phyloP scores from a whole-genome alignment of 148 eudicot species.

The Rhododendron henanense region DNA sequence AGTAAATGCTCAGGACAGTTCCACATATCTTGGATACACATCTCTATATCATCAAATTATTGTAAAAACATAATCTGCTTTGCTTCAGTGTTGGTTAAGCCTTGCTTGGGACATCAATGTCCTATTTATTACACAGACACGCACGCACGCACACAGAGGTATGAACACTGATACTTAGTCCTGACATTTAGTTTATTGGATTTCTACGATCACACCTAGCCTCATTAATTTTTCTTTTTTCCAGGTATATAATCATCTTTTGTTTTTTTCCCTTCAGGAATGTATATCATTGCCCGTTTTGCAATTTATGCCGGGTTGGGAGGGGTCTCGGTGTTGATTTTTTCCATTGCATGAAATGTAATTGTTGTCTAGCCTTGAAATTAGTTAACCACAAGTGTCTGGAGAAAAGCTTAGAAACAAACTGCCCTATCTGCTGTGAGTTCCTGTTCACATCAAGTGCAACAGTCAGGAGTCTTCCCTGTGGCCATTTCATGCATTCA shows the following conservation, averaged over 20 bases:
- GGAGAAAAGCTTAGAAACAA: conserved; percentile 87
- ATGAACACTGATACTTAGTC: conserved; percentile 1
- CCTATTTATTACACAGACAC: not conserved
- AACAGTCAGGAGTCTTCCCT: conserved; percentile 79
- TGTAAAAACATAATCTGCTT: not conserved
- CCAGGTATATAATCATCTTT: not conserved
- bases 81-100: not conserved
- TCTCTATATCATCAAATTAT: not conserved
- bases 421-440: conserved; percentile 95
- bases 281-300: conserved; percentile 83
- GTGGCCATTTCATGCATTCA: conserved; percentile 97
- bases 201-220: not conserved
- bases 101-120: not conserved
- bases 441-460: conserved; percentile 92
- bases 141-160: not conserved
- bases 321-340: conserved; percentile 86
- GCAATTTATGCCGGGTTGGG: conserved; percentile 92
- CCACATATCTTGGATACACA: not conserved
- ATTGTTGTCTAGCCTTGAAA: conserved; percentile 73
- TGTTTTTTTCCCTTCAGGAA: conserved; percentile 37
- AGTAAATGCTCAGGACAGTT: not conserved
- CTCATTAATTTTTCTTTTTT: not conserved
- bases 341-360: conserved; percentile 94
- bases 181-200: not conserved
- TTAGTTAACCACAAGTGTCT: conserved; percentile 78